Evolutionary conservation across 306 rosid genomes (phyloP), one percentile per base, ranked within the genome.

Genomic region (Medicago truncatula): DNA sequence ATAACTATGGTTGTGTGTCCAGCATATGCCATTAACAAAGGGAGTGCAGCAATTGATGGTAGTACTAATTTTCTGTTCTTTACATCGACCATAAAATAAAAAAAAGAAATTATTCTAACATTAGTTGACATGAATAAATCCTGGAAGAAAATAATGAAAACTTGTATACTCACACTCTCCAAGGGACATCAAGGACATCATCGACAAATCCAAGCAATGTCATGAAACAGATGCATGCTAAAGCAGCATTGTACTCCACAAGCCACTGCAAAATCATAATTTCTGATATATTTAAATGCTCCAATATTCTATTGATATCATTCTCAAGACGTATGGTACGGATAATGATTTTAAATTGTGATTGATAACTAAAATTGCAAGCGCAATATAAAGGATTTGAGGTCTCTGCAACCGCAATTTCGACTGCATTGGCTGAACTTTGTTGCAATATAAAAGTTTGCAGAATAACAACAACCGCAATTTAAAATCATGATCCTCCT

Each of bases 21-120:
- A 82, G 97, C 97, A 84, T 95, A 95, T 47, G 99, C 99, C 97
- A 95, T 95, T 82, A 95, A 80, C 92, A 95, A 85, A 71, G 97
- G 95, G 78, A 95, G 95, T 72, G 97, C 90, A 95, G 97, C 97
- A 89, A 95, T 78, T 47, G 99, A 92, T 44, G 99, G 99, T 43
- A 95, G 87, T 15, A 92, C 36, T 68, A 95, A 41, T 83, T 95
- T 95, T 87, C 97, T 95, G 99, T 82, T 86, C 15, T 89, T 83
- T 79, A 71, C 73, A 81, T 73, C 12, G 58, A 77, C n/a, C 82
- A 84, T 39, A 44, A 80, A 82, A 47, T 69, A n/a, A 18, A 65
- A 46, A 39, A 66, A 70, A 65, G 15, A 76, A 70, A 53, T 25
- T 38, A 47, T 72, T 73, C 43, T n/a, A n/a, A n/a, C n/a, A 75